phyloP scores from a whole-genome alignment of 2,329 filamentous ascomycete genomes.

The Parastagonospora nodorum region DNA sequence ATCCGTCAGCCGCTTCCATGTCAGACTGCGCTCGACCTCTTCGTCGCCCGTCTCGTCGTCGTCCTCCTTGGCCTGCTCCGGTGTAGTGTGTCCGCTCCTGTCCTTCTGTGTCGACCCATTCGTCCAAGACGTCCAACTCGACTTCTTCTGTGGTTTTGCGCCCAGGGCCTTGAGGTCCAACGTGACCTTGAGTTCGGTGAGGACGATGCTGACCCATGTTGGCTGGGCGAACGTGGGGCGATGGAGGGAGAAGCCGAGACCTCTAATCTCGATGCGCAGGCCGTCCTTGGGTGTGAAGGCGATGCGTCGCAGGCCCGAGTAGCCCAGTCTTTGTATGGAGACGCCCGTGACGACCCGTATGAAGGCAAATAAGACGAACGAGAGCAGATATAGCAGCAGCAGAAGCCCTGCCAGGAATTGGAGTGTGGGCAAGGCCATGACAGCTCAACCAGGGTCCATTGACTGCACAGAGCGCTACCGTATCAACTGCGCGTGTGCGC shows the following conservation, averaged over 20 bases:
- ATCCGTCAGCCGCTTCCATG: constrained; percentile 78
- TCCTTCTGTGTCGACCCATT: constrained; percentile 33
- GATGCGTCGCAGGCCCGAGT: constrained; percentile 87
- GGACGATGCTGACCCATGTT: constrained; percentile 90
- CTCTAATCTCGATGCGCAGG: constrained; percentile 84
- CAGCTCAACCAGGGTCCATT: constrained; percentile 33
- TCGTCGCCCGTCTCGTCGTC: constrained; percentile 37
- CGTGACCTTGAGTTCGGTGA: constrained; percentile 84
- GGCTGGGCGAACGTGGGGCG: constrained; percentile 95
- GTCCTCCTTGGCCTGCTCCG: constrained; percentile 20
- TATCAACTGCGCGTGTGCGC: constrained; percentile 22
- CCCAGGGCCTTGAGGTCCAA: constrained; percentile 73
- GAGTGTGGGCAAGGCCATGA: constrained; percentile 53
- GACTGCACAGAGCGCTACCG: constrained; percentile 22
- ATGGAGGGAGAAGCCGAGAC: constrained; percentile 85
- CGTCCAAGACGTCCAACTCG: constrained; percentile 38
- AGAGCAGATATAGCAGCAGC: constrained; percentile 84
- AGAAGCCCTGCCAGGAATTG: constrained; percentile 84
- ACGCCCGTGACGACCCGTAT: constrained; percentile 90
- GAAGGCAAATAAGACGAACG: constrained; percentile 92
- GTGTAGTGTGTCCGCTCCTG: constrained; percentile 22
- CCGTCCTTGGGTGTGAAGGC: constrained; percentile 90
- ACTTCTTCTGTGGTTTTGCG: constrained; percentile 39
- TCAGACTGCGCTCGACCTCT: constrained; percentile 63
- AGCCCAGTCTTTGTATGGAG: constrained; percentile 94